A percentile compares a stretch with the other conserved stretches of the same genome.
phyloP scores from a whole-genome alignment of 345 rosid genomes.

The thale cress (Arabidopsis thaliana) region DNA sequence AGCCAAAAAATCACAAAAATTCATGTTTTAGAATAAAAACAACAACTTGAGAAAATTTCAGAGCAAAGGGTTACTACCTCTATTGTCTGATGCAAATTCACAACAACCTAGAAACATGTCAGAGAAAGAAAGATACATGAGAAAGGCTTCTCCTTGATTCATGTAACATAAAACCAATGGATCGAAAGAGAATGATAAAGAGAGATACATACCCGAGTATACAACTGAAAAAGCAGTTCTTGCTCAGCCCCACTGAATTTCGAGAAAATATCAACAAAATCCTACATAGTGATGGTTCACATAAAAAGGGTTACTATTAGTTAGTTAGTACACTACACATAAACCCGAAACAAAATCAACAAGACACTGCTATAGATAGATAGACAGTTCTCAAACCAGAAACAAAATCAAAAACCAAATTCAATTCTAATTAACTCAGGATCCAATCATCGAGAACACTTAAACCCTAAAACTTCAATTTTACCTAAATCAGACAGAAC shows the following conservation, averaged over 20 bases:
- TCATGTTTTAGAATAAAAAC: neutral
- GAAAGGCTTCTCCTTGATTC: neutral
- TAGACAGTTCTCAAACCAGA: no score
- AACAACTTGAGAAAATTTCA: neutral
- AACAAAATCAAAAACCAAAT: neutral
- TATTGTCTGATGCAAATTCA: slow-evolving; percentile 63
- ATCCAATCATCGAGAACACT: neutral
- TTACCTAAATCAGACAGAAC: neutral
- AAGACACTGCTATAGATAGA: no score
- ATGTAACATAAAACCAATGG: slow-evolving; percentile 14
- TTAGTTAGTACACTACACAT: neutral
- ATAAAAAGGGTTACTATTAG: neutral
- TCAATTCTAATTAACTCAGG: neutral
- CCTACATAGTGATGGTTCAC: slow-evolving; percentile 41
- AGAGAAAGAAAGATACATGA: slow-evolving; percentile 18
- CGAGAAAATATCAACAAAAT: slow-evolving; percentile 56
- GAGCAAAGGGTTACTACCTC: slow-evolving; percentile 62
- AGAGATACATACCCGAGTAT: slow-evolving; percentile 54
- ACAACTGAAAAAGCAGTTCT: slow-evolving; percentile 55
- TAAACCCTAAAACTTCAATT: slow-evolving; percentile 12
- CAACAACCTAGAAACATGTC: slow-evolving; percentile 61
- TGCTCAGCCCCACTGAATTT: slow-evolving; percentile 56
- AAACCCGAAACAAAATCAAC: no score
- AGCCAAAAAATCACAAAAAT: neutral
- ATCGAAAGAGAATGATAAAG: neutral